phyloP scores from a whole-genome alignment of 164 flowering plant genomes.

The Macadamia tetraphylla region DNA sequence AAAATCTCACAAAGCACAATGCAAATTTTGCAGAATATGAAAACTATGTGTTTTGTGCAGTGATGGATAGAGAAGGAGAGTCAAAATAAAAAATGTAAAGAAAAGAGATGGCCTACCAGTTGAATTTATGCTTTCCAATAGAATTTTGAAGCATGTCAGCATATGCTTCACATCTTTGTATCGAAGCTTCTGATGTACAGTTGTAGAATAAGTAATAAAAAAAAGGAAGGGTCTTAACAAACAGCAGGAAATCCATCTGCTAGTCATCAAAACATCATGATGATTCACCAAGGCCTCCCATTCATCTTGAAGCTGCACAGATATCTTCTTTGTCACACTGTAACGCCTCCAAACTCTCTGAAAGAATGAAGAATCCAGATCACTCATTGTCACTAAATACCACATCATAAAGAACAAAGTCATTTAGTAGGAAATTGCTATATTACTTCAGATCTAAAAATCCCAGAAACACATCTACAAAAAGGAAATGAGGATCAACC shows the following conservation, averaged over 20 bases:
- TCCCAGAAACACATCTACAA: background rate
- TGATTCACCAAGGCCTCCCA: conserved; percentile 41
- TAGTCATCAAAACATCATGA: conserved; percentile 20
- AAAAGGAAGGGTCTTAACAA: conserved; percentile 85
- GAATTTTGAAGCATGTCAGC: conserved; percentile 53
- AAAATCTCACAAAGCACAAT: background rate
- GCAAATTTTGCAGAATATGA: background rate
- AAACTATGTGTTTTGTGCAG: too few species aligned
- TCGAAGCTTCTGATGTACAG: conserved; percentile 26
- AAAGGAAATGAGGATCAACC: background rate
- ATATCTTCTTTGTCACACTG: conserved; percentile 35
- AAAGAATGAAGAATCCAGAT: conserved; percentile 10
- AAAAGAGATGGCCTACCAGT: conserved; percentile 38
- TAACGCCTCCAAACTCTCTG: conserved; percentile 94
- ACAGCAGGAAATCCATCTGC: conserved; percentile 45
- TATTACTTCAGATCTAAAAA: too few species aligned
- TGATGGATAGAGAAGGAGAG: background rate
- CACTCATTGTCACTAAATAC: background rate
- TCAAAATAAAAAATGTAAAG: background rate
- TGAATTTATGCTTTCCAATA: conserved; percentile 68
- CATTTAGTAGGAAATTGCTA: background rate
- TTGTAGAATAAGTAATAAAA: conserved; percentile 40
- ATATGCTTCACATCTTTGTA: conserved; percentile 39
- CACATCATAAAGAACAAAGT: background rate
- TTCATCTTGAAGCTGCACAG: conserved; percentile 46